Evolutionary conservation across 768 basidiomycete genomes (phyloP).

Genomic region (Calocybe cyanea): DNA sequence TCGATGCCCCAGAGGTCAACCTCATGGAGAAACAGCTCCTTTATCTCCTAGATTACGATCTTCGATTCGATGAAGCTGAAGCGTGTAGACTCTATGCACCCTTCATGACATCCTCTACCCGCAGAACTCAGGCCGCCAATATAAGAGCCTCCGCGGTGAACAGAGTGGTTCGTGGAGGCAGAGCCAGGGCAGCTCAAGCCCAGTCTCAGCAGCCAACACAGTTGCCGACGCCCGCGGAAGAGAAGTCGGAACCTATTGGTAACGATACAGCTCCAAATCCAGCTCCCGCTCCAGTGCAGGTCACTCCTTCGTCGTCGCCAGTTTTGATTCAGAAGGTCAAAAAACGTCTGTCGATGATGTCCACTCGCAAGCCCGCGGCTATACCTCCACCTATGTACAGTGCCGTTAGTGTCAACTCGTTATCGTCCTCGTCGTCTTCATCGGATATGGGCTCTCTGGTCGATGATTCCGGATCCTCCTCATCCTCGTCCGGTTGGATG

Average conservation of each 20-base stretch:
- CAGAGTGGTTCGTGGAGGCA: constrained; percentile 47
- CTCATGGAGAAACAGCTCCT: constrained; percentile 98
- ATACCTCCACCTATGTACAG: constrained; percentile 38
- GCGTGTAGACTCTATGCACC: constrained; percentile 68
- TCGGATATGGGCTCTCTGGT: constrained; percentile 62
- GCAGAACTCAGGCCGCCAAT: constrained; percentile 24
- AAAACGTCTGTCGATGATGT: constrained; percentile 43
- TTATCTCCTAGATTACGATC: constrained; percentile 86
- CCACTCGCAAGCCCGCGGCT: constrained; percentile 23
- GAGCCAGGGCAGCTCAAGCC: constrained; percentile 43
- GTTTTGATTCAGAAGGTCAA: constrained; percentile 35
- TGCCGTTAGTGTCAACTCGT: constrained; percentile 37
- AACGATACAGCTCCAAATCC: constrained; percentile 27
- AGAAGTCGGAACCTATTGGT: constrained; percentile 32
- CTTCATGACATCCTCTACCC: constrained; percentile 41
- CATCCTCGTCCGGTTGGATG: constrained; percentile 50
- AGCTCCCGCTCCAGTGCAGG: constrained; percentile 30
- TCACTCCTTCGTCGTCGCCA: constrained; percentile 46
- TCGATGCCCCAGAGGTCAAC: constrained; percentile 80
- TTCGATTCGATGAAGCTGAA: constrained; percentile 85
- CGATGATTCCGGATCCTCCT: constrained; percentile 61
- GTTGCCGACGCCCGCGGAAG: constrained; percentile 38
- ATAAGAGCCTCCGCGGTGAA: constrained; percentile 50
- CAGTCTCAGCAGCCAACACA: constrained; percentile 32
- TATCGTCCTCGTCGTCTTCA: constrained; percentile 33